These are phyloP conservation scores for Auricularia auricula-judae DNA, from an alignment of 768 basidiomycete genomes.

Conservation along the genomic window DNA sequence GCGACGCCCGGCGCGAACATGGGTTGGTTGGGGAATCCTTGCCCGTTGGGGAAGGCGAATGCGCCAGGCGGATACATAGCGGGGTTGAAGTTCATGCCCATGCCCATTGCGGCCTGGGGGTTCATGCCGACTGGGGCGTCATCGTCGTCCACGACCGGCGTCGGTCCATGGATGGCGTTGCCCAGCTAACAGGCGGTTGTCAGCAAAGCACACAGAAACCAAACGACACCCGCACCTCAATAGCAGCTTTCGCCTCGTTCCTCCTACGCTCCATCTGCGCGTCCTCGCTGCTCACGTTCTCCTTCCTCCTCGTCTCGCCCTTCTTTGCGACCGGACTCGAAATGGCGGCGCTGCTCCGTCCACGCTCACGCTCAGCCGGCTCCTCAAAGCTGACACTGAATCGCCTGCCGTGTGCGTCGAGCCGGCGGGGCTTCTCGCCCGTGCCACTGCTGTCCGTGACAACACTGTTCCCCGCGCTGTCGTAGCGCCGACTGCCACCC, in stretches of 20 bases:
- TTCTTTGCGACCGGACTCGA: slow-evolving; percentile 8
- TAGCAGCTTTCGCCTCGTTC: slow-evolving; percentile 75
- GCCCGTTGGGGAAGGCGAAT: slow-evolving; percentile 26
- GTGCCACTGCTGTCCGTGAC: slow-evolving; percentile 4
- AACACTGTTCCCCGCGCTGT: neutral
- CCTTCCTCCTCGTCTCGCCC: slow-evolving; percentile 6
- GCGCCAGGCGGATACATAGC: slow-evolving; percentile 20
- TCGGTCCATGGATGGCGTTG: slow-evolving; percentile 75
- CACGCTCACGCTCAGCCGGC: slow-evolving; percentile 19
- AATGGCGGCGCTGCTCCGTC: slow-evolving; percentile 18
- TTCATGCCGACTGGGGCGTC: slow-evolving; percentile 12
- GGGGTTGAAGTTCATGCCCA: slow-evolving; percentile 19
- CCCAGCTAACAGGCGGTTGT: slow-evolving; percentile 45
- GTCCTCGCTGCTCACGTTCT: slow-evolving; percentile 29
- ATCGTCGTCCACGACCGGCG: slow-evolving; percentile 40
- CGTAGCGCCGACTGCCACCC: slow-evolving; percentile 1
- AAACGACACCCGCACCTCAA: slow-evolving; percentile 50
- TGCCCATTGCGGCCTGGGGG: slow-evolving; percentile 15
- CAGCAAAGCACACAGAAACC: slow-evolving; percentile 1
- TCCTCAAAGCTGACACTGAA: slow-evolving; percentile 63
- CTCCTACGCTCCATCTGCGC: slow-evolving; percentile 64
- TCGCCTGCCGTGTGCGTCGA: slow-evolving; percentile 34
- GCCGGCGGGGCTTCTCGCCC: slow-evolving; percentile 15
- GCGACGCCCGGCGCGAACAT: slow-evolving; percentile 7
- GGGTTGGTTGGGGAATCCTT: slow-evolving; percentile 26